Evolutionary conservation across 2,329 filamentous ascomycete species (phyloP).

Genomic region (Microsporum canis): DNA sequence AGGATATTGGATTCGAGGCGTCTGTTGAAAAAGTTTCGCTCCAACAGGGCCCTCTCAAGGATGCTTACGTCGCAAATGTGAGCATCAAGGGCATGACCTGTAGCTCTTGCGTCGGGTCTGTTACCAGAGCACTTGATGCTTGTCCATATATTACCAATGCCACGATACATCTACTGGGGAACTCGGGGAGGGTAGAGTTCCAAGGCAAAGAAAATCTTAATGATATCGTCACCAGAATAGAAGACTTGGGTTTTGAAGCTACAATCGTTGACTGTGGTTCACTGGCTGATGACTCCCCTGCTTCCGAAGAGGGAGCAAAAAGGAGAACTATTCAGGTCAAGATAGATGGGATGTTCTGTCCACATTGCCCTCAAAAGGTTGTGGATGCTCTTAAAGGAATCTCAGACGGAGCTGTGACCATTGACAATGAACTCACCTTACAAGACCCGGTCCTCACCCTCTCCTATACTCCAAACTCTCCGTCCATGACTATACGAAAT

Average conservation of each 20-base stretch:
- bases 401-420: conserved; percentile 37
- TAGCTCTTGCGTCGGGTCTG: conserved; percentile 42
- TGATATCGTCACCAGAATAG: conserved; percentile 39
- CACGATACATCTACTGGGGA: conserved; percentile 42
- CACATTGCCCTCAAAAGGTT: conserved; percentile 51
- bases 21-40: conserved; percentile 28
- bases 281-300: conserved; percentile 26
- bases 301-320: conserved; percentile 22
- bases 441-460: conserved; percentile 58
- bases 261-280: conserved; percentile 40
- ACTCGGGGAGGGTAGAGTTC: conserved; percentile 41
- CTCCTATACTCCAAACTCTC: conserved; percentile 56
- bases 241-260: conserved; percentile 55
- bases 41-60: conserved; percentile 8
- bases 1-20: conserved; percentile 41
- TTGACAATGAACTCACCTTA: conserved; percentile 40
- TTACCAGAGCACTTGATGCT: conserved; percentile 38
- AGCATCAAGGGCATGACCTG: conserved; percentile 49
- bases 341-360: conserved; percentile 64
- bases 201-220: conserved; percentile 36
- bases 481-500: conserved; percentile 60
- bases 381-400: conserved; percentile 29
- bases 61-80: conserved; percentile 33
- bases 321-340: conserved; percentile 51
- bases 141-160: conserved; percentile 37